Evolutionary conservation across 495 filamentous ascomycete species (phyloP).

Genomic region (Cercophora scortea): DNA sequence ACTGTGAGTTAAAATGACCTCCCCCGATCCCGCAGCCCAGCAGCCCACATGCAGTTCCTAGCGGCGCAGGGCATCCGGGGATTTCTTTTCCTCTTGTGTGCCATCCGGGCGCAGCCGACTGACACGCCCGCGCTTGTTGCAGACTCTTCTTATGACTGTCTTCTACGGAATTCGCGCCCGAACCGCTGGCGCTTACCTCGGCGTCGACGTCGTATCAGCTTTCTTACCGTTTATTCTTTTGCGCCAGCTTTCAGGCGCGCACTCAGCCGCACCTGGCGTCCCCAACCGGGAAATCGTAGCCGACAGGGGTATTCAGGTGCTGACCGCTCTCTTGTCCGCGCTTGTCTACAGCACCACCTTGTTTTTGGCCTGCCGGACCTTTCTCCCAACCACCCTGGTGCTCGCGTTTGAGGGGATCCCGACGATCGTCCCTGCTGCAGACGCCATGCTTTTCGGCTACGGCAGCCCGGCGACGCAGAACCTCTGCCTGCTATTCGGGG

Average conservation of each 20-base stretch:
- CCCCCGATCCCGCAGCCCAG: conserved; percentile 1
- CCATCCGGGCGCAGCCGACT: conserved; percentile 6
- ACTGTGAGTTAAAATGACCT: conserved; percentile 34
- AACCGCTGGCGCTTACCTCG: conserved; percentile 48
- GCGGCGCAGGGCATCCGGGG: conserved; percentile 5
- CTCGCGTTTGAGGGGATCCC: conserved; percentile 61
- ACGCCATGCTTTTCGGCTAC: conserved; percentile 47
- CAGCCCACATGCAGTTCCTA: neutral
- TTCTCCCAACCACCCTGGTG: conserved; percentile 60
- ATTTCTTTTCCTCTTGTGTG: neutral
- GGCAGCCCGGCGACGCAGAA: conserved; percentile 38
- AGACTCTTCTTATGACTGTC: conserved; percentile 58
- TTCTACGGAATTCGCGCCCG: conserved; percentile 62
- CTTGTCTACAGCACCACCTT: conserved; percentile 60
- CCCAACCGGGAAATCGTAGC: conserved; percentile 64
- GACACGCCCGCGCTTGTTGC: conserved; percentile 3
- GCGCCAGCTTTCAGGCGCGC: conserved; percentile 53
- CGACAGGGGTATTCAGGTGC: conserved; percentile 52
- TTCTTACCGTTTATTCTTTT: conserved; percentile 65
- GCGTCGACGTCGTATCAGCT: conserved; percentile 57
- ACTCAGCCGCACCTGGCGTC: conserved; percentile 48
- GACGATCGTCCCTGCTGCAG: conserved; percentile 55
- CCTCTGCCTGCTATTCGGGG: conserved; percentile 43
- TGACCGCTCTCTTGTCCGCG: conserved; percentile 57
- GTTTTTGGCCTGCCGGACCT: conserved; percentile 53